phyloP scores from a whole-genome alignment of 805 yeast species.

The Candida mattraensis region DNA sequence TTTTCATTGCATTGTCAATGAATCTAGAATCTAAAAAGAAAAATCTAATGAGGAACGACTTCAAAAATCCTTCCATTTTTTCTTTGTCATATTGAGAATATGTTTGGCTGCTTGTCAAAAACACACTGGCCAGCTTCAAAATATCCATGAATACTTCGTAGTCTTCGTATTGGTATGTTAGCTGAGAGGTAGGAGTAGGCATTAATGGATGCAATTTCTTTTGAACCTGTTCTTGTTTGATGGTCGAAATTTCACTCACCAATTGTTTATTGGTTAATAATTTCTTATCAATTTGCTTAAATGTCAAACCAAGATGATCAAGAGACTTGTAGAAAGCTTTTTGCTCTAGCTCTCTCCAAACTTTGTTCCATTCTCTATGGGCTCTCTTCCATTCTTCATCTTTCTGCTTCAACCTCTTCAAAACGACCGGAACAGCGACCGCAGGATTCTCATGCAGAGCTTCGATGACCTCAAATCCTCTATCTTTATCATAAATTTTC shows the following conservation, averaged over 20 bases:
- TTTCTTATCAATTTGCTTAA: slow-evolving; percentile 95
- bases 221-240: slow-evolving; percentile 86
- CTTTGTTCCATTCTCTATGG: slow-evolving; percentile 98
- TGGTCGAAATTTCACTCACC: slow-evolving; percentile 87
- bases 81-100: slow-evolving; percentile 83
- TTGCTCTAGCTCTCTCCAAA: slow-evolving; percentile 98
- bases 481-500: slow-evolving; percentile 89
- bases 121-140: slow-evolving; percentile 62
- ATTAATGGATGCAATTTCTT: slow-evolving; percentile 83
- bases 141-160: slow-evolving; percentile 72
- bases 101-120: slow-evolving; percentile 64
- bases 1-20: slow-evolving; percentile 41
- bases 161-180: slow-evolving; percentile 62
- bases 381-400: slow-evolving; percentile 99
- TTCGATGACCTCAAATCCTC: slow-evolving; percentile 94
- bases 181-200: slow-evolving; percentile 77
- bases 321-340: slow-evolving; percentile 90
- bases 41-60: slow-evolving; percentile 68
- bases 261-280: slow-evolving; percentile 84
- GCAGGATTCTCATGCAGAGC: slow-evolving; percentile 95
- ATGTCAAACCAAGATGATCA: slow-evolving; percentile 93
- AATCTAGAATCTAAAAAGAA: slow-evolving; percentile 57
- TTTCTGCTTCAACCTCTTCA: slow-evolving; percentile 91
- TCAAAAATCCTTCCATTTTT: slow-evolving; percentile 67
- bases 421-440: slow-evolving; percentile 89